Base-by-base conservation (phyloP, 805 yeast species). In the Metschnikowia picachoensis region DNA sequence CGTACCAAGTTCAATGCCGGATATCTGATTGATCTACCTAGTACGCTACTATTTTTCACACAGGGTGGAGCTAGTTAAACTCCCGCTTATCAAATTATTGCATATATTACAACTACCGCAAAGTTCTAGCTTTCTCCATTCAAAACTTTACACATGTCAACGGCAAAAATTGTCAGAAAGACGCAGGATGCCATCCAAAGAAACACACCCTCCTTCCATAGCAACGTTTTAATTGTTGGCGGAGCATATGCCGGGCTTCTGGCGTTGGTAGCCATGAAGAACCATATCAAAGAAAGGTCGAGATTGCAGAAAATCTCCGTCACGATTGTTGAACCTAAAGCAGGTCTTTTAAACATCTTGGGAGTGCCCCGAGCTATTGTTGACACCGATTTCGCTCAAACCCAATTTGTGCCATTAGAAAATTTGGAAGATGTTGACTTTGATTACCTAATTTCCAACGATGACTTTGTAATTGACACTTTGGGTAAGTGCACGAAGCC, bases 241-340 rank as follows among this genome's bases (percentile, higher is more conserved):
- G 75, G 76, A 2, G 64, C 74, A 0, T 71, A 66, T 49, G 63
- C 69, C n/a, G 76, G 76, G 2, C 56, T 70, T 20, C 58, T 73
- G 13, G 66, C 73, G 1, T 47, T 69, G 6, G 60, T 58, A 34
- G 58, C 67, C 8, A 53, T 70, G 41, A 56, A 61, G 39, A 56
- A 53, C 31, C 64, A 65, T 27, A 56, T 66, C 35, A 48, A 41
- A 15, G 54, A 54, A 28, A 47, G 60, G 15, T 33, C 39, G 3
- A 44, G 38, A 36, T 32, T 48, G 43, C 48, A 53, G 36, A 40
- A 50, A 13, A 43, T 70, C 1, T 53, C 65, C 25, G 61, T 70
- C 8, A 70, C 75, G 0, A 41, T 71, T 35, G 56, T 70, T 2
- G 76, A 71, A 46, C 76, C 75, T 20, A 59, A 64, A 40, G 63